Conservation (phyloP, 495 filamentous ascomycete genomes). For the Tuber calosporum region DNA sequence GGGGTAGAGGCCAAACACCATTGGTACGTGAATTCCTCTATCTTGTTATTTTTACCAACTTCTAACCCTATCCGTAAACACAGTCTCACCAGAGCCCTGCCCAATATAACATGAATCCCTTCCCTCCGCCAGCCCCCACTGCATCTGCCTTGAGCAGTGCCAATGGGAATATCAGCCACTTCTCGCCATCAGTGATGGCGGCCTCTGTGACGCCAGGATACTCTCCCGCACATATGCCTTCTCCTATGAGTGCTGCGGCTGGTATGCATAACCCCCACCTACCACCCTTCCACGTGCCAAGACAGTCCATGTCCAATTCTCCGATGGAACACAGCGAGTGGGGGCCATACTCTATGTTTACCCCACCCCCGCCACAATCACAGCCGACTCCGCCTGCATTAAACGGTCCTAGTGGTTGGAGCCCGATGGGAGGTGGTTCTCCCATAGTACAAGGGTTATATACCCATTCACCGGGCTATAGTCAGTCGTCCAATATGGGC, state of each 20-base stretch:
- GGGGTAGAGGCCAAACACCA: constrained; percentile 37
- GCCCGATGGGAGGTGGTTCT: constrained; percentile 33
- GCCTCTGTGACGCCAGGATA: constrained; percentile 12
- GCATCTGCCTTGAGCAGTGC: constrained; percentile 38
- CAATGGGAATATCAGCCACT: constrained; percentile 32
- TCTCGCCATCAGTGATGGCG: constrained; percentile 31
- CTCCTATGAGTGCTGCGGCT: constrained; percentile 27
- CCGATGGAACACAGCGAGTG: constrained; percentile 29
- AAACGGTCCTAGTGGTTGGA: constrained; percentile 35
- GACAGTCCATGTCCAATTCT: constrained; percentile 37
- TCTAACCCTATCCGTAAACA: constrained; percentile 21
- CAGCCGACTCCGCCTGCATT: constrained; percentile 36
- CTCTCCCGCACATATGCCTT: constrained; percentile 23
- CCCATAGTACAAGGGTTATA: constrained; percentile 30
- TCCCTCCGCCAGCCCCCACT: constrained; percentile 36
- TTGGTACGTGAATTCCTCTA: constrained; percentile 27
- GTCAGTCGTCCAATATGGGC: constrained; percentile 28
- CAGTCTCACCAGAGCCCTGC: constrained; percentile 36
- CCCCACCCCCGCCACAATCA: constrained; percentile 25
- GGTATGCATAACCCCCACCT: constrained; percentile 25
- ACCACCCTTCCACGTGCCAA: constrained; percentile 37
- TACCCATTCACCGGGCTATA: constrained; percentile 12
- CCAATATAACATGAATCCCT: constrained; percentile 28
- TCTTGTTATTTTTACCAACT: constrained; percentile 14
- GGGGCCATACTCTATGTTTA: constrained; percentile 31